Conservation (phyloP, 768 basidiomycete species). For the Steccherinum ochraceum region DNA sequence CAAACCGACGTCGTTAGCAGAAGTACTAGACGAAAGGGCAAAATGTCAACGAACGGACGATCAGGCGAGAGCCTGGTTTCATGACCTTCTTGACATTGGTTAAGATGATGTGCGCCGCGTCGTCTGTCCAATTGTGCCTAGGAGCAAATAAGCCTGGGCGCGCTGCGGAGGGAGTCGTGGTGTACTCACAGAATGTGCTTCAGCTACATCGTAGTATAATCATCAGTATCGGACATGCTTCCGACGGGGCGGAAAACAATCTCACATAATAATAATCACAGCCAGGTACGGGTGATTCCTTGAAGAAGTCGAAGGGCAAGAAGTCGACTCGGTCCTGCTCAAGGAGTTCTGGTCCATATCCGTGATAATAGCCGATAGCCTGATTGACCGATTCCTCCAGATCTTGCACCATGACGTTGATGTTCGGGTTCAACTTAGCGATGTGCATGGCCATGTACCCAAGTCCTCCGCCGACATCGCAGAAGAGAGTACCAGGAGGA, state of each 20-base stretch:
- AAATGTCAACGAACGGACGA: slow-evolving; percentile 22
- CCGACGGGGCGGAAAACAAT: too few species aligned
- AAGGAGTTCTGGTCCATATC: slow-evolving; percentile 19
- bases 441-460: slow-evolving; percentile 26
- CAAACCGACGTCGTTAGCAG: not conserved
- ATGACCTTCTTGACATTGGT: slow-evolving; percentile 24
- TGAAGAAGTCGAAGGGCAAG: not conserved
- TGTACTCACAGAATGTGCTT: slow-evolving; percentile 1
- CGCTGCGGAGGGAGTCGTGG: too few species aligned
- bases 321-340: slow-evolving; percentile 12
- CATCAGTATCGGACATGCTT: not conserved
- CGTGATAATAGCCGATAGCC: slow-evolving; percentile 21
- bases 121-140: slow-evolving; percentile 29
- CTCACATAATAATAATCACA: slow-evolving; percentile 29
- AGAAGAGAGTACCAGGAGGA: slow-evolving; percentile 18
- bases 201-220: slow-evolving; percentile 3
- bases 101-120: slow-evolving; percentile 19
- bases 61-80: slow-evolving; percentile 22
- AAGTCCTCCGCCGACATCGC: slow-evolving; percentile 30
- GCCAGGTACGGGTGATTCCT: slow-evolving; percentile 19
- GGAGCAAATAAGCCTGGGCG: too few species aligned
- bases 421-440: slow-evolving; percentile 20
- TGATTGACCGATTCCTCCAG: slow-evolving; percentile 19
- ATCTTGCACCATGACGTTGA: slow-evolving; percentile 29
- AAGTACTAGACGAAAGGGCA: not conserved